These are phyloP conservation scores for Vanderwaltozyma polyspora DNA, from an alignment of 805 yeast species.

Conservation along the genomic window DNA sequence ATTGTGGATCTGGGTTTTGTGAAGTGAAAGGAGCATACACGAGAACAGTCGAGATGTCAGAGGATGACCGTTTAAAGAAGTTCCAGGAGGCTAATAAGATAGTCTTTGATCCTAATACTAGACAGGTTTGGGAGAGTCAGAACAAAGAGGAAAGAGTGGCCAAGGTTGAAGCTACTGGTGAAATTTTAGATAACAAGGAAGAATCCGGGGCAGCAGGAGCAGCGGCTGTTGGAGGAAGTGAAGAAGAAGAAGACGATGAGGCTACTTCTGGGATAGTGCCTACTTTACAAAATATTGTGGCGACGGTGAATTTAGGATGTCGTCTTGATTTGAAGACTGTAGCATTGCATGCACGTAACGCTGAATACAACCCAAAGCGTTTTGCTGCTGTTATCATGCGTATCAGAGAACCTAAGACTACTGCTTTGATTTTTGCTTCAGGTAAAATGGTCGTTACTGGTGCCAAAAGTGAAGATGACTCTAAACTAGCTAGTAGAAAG, in stretches of 20 bases:
- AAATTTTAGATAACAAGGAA: not conserved
- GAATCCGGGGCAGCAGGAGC: not conserved
- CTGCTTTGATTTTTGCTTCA: constrained; percentile 94
- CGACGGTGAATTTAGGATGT: constrained; percentile 94
- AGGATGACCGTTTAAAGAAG: constrained; percentile 24
- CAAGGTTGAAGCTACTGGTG: constrained; percentile 9
- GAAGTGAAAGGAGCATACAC: not conserved
- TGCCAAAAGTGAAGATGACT: constrained; percentile 96
- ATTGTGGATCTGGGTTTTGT: too few relatives aligned
- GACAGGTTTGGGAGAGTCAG: constrained; percentile 29
- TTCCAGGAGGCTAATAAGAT: constrained; percentile 27
- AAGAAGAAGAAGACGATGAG: constrained; percentile 40
- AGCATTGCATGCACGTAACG: constrained; percentile 97
- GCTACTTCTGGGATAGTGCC: constrained; percentile 94
- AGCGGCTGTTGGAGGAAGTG: constrained; percentile 3
- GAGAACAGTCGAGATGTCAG: constrained; percentile 17
- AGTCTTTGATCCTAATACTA: constrained; percentile 27
- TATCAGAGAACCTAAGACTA: constrained; percentile 96
- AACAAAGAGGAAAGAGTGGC: constrained; percentile 5
- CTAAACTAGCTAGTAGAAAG: constrained; percentile 94
- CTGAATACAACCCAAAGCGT: constrained; percentile 96
- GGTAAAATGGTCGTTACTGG: constrained; percentile 99
- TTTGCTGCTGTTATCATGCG: constrained; percentile 99
- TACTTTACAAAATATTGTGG: constrained; percentile 86
- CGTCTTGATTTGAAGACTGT: constrained; percentile 92